Evolutionary conservation across 75 land plant species (phyloP).

Genomic region (Picea glauca): DNA sequence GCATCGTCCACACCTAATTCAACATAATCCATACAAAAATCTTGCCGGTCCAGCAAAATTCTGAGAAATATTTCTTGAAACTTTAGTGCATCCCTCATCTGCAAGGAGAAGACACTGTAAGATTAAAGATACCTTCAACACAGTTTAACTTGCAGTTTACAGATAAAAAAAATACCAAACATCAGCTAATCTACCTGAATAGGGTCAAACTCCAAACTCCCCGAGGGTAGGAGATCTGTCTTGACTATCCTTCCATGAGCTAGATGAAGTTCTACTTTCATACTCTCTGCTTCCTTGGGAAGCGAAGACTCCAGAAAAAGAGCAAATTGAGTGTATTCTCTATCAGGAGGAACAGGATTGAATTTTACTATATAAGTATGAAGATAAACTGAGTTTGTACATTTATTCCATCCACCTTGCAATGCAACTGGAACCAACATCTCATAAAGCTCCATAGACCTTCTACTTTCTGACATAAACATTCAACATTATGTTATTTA

Average conservation of each 20-base stretch:
- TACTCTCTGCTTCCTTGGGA: slow-evolving; percentile 54
- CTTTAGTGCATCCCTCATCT: slow-evolving; percentile 50
- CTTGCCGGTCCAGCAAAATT: slow-evolving; percentile 51
- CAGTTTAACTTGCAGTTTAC: neutral
- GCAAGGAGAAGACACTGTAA: neutral
- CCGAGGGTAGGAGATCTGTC: slow-evolving; percentile 40
- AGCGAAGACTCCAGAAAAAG: slow-evolving; percentile 66
- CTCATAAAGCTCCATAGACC: slow-evolving; percentile 51
- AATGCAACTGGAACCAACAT: slow-evolving; percentile 65
- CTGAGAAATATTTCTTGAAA: slow-evolving; percentile 71
- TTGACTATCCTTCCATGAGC: slow-evolving; percentile 61
- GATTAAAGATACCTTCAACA: neutral
- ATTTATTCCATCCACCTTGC: slow-evolving; percentile 33
- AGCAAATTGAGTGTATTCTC: slow-evolving; percentile 65
- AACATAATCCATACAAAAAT: slow-evolving; percentile 34
- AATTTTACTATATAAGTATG: slow-evolving; percentile 53
- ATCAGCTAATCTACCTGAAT: slow-evolving; percentile 40
- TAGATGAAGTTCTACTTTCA: slow-evolving; percentile 64
- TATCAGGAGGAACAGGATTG: slow-evolving; percentile 50
- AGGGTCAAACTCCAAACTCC: slow-evolving; percentile 36
- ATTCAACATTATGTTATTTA: neutral
- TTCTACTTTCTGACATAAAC: slow-evolving; percentile 34
- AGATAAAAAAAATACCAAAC: neutral
- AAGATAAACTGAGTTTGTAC: slow-evolving; percentile 20
- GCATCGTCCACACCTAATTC: slow-evolving; percentile 30